Base-by-base conservation (phyloP, 441 rosid species). In the Eruca vesicaria region DNA sequence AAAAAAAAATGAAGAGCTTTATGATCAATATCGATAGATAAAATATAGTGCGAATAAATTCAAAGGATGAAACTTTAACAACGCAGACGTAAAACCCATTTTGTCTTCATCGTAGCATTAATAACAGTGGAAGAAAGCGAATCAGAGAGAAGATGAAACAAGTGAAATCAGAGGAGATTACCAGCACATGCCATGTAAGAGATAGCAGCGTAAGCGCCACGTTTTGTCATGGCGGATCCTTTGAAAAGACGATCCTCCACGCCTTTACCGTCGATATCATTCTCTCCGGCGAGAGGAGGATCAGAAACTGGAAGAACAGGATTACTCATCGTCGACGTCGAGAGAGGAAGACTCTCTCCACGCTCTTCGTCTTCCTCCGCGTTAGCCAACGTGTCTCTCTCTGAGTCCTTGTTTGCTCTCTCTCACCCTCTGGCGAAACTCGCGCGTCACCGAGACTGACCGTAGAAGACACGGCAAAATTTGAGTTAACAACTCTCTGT, bases 131-230 rank as follows among this genome's bases (percentile, higher is more conserved):
- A 23, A 23, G 28, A 23, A 23, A 23, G 2, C 28, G 28, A 23
- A 1, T 29, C 59, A 29, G 1, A 45, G 9, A 20, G 33, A 63
- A n/a, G n/a, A 66, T 14, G 60, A 55, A 36, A 65, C 57, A 33
- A 23, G 62, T 60, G 58, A 57, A 58, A 71, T 58, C 3, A 2
- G 62, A 57, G 26, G 28, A 53, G 29, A 19, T 20, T 41, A 95
- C 99, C 99, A 20, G 99, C 97, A 69, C 97, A 96, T 18, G 92
- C 12, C 99, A 96, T 93, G 87, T 96, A 96, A 43, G 90, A 87
- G 66, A 93, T 14, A 61, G 99, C 97, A 48, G 99, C 99, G 69
- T 81, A 82, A 21, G 94, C 92, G 31, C 99, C 98, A 66, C 90
- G 74, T 74, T 79, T 93, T 62, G 98, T 93, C 98, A 96, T 90